These are phyloP conservation scores for Trichoderma atroviride DNA, from an alignment of 2,329 filamentous ascomycete genomes.

Conservation along the genomic window DNA sequence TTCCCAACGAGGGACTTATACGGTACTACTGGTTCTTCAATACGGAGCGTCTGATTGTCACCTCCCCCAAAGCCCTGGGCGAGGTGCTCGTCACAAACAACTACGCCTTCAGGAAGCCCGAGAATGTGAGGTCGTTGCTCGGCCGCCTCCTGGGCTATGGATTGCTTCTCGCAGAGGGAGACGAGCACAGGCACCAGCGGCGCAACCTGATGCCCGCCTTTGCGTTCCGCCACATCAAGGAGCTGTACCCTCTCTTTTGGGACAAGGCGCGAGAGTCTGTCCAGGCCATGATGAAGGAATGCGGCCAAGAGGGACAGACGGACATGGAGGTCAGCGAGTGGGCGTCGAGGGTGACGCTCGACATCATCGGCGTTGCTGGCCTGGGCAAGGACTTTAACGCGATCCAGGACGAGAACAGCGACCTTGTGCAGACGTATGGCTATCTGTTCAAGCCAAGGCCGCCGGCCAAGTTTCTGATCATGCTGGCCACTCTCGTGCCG, in stretches of 20 bases:
- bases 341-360: slow-evolving; percentile 69
- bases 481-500: slow-evolving; percentile 66
- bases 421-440: slow-evolving; percentile 61
- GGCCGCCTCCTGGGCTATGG: slow-evolving; percentile 69
- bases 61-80: slow-evolving; percentile 64
- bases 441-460: slow-evolving; percentile 56
- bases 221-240: slow-evolving; percentile 81
- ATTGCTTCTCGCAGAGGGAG: slow-evolving; percentile 82
- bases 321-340: slow-evolving; percentile 63
- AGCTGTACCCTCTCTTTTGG: slow-evolving; percentile 86
- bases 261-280: slow-evolving; percentile 70
- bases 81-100: slow-evolving; percentile 70
- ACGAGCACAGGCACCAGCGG: slow-evolving; percentile 81
- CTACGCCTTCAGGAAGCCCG: slow-evolving; percentile 71
- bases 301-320: slow-evolving; percentile 39
- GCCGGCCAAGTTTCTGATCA: slow-evolving; percentile 56
- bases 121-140: slow-evolving; percentile 55
- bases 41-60: slow-evolving; percentile 62
- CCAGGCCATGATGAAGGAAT: slow-evolving; percentile 55
- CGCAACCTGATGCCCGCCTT: slow-evolving; percentile 83
- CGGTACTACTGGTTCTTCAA: slow-evolving; percentile 67
- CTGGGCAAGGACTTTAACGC: slow-evolving; percentile 72
- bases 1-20: slow-evolving; percentile 70
- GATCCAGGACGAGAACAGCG: slow-evolving; percentile 61
- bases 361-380: slow-evolving; percentile 74